Base-by-base conservation (phyloP, 2,329 filamentous ascomycete genomes). In the Hymenoscyphus albidus region DNA sequence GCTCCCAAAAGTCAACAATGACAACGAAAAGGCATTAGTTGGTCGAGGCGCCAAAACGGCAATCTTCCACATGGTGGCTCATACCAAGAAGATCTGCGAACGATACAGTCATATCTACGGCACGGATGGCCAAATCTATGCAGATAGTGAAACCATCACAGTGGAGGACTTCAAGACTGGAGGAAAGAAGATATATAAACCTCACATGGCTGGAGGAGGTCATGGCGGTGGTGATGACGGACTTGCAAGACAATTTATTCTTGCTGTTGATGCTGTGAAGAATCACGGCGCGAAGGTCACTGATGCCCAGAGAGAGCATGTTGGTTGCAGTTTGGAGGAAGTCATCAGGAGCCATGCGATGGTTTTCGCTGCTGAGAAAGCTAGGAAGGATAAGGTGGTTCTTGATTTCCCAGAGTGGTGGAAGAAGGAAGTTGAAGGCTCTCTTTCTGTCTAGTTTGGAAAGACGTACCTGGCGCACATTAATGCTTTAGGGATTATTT, bases 331-430 rank as follows among this genome's bases (percentile, higher is more conserved):
- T 13, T 78, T 97, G 7, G 92, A 97, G 64, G 95, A 98, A 74
- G 86, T 90, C 1, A 83, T 98, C n/a, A 83, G 90, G 59, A 96
- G 92, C 73, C 95, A 98, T 78, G 93, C 91, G 1, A 85, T 95
- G 78, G 94, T 97, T 0, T 99, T 97, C 80, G 93, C 92, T 31
- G 95, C 94, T 0, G 95, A 98, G 78, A 90, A 96, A 72, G 92
- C 94, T 5, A 85, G 94, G 72, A 81, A 80, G 59, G 82, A 83
- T 60, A 86, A 84, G 73, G 87, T 83, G 74, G 88, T 95, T 7
- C 78, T 98, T 3, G 83, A 89, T 70, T 97, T 91, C 88, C 78
- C 79, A 55, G 77, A 82, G 58, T 97, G 92, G 91, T 97, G 92
- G 92, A 77, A 78, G 39, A 74, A 77, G 65, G 80, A 86, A 68